These are phyloP conservation scores for Lathyrus oleraceus DNA, from an alignment of 306 rosid species.

Conservation along the genomic window DNA sequence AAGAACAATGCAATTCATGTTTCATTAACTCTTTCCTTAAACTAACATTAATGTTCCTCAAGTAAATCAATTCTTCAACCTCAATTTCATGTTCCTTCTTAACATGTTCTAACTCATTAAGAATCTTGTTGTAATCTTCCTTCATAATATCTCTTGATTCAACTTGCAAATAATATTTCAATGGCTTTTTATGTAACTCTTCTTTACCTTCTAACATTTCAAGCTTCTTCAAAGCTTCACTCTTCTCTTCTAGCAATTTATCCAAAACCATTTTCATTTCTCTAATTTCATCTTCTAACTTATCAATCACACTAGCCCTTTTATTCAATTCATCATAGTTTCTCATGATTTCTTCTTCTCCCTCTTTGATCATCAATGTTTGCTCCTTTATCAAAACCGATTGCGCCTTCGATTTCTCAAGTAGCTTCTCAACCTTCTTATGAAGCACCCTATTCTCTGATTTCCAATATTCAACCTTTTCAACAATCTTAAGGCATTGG, in stretches of 20 bases:
- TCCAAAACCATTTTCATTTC: constrained; percentile 47
- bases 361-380: constrained; percentile 49
- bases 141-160: constrained; percentile 42
- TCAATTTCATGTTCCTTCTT: constrained; percentile 49
- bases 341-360: constrained; percentile 50
- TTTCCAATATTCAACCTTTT: constrained; percentile 51
- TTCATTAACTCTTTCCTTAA: constrained; percentile 50
- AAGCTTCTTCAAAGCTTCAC: constrained; percentile 45
- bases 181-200: constrained; percentile 20
- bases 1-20: constrained; percentile 42
- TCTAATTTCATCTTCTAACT: constrained; percentile 52
- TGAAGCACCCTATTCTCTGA: constrained; percentile 52
- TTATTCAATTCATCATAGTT: constrained; percentile 44
- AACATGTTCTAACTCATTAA: constrained; percentile 50
- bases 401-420: constrained; percentile 49
- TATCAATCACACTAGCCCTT: constrained; percentile 37
- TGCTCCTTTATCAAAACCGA: constrained; percentile 44
- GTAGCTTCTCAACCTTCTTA: constrained; percentile 49
- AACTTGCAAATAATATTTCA: constrained; percentile 39
- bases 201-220: constrained; percentile 49
- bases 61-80: constrained; percentile 41
- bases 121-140: constrained; percentile 46
- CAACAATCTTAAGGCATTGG: constrained; percentile 44
- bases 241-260: constrained; percentile 52
- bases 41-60: constrained; percentile 59